Percentiles rank a stretch among this genome's conserved stretches.
Conservation (phyloP, 495 filamentous ascomycete species). For the Gamarada debralockiae region DNA sequence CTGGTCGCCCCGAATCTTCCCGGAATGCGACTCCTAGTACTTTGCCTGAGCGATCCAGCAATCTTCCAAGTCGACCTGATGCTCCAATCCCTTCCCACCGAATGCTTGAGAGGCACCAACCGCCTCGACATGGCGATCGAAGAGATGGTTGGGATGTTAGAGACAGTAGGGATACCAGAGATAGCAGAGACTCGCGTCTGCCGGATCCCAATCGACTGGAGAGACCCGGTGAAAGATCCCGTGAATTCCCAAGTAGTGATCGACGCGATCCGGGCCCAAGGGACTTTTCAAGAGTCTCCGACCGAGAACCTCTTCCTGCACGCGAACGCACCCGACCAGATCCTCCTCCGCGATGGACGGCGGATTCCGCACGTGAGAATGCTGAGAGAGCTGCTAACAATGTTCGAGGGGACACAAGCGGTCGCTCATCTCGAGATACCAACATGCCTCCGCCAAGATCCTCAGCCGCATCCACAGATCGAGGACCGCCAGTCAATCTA, state of each 20-base stretch:
- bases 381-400: conserved; percentile 11
- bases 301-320: conserved; percentile 15
- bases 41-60: conserved; percentile 14
- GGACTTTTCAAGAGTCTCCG: conserved; percentile 24
- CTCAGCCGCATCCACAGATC: conserved; percentile 33
- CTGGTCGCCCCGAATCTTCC: conserved; percentile 22
- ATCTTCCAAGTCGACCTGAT: conserved; percentile 23
- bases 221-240: conserved; percentile 26
- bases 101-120: conserved; percentile 22
- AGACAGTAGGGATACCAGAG: background rate
- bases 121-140: conserved; percentile 20
- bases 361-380: conserved; percentile 22
- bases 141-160: conserved; percentile 17
- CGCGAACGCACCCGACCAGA: conserved; percentile 22
- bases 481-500: conserved; percentile 14
- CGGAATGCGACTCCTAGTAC: conserved; percentile 3
- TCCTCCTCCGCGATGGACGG: conserved; percentile 20
- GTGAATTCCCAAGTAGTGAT: conserved; percentile 24
- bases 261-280: conserved; percentile 25
- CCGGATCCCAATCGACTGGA: conserved; percentile 23
- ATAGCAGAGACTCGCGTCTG: conserved; percentile 24
- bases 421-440: conserved; percentile 18
- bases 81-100: conserved; percentile 24
- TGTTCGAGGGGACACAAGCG: conserved; percentile 11
- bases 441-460: conserved; percentile 31